Percentiles rank a stretch among this genome's conserved stretches.
These are phyloP conservation scores for Emmonsia crescens DNA, from an alignment of 2,329 filamentous ascomycete genomes.

Conservation along the genomic window DNA sequence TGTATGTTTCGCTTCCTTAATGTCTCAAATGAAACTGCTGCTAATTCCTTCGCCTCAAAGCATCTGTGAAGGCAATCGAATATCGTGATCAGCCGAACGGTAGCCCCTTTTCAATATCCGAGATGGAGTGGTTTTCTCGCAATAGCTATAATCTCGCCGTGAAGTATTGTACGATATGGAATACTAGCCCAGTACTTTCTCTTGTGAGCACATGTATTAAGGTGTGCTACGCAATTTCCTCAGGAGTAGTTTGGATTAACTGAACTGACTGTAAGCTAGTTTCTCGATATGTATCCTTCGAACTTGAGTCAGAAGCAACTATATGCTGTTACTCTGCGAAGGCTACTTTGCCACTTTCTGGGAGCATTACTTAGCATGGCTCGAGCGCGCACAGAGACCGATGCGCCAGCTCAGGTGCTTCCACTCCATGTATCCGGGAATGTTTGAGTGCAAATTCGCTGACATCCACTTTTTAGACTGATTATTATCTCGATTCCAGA, in stretches of 20 bases:
- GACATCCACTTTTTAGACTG: slow-evolving; percentile 31
- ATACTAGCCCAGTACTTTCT: slow-evolving; percentile 43
- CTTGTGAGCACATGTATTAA: slow-evolving; percentile 41
- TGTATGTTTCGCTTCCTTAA: slow-evolving; percentile 22
- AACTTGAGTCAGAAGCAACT: slow-evolving; percentile 13
- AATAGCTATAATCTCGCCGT: slow-evolving; percentile 71
- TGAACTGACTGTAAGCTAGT: slow-evolving; percentile 30
- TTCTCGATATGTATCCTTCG: slow-evolving; percentile 30
- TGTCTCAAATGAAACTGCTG: background rate
- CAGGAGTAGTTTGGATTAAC: background rate
- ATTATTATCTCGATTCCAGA: slow-evolving; percentile 52
- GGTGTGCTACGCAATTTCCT: slow-evolving; percentile 18
- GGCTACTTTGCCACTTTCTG: slow-evolving; percentile 62
- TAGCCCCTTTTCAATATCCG: slow-evolving; percentile 48
- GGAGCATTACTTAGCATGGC: slow-evolving; percentile 36
- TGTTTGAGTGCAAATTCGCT: background rate
- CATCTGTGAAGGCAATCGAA: slow-evolving; percentile 36
- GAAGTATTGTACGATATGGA: slow-evolving; percentile 49
- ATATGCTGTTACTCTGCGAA: slow-evolving; percentile 47
- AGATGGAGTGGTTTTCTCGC: slow-evolving; percentile 75
- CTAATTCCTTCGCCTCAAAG: slow-evolving; percentile 13
- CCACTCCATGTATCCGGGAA: background rate
- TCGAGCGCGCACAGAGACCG: slow-evolving; percentile 38
- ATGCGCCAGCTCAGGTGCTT: slow-evolving; percentile 29
- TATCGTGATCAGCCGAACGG: slow-evolving; percentile 32